Conservation (phyloP, 2,329 filamentous ascomycete species). For the Aaosphaeria arxii region DNA sequence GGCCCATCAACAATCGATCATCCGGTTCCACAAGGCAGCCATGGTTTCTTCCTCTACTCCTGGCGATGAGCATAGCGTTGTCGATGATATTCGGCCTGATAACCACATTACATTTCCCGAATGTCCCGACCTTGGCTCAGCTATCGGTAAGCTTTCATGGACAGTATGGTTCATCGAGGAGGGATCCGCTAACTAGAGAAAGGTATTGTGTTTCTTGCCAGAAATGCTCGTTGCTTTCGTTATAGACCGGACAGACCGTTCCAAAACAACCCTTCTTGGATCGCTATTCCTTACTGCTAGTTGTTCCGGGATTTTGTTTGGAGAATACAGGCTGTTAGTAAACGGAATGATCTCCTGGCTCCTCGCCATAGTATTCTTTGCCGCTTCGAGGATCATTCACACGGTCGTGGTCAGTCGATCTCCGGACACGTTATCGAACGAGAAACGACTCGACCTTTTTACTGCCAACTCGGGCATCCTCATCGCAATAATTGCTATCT, state of each 20-base stretch:
- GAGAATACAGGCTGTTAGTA: slow-evolving; percentile 25
- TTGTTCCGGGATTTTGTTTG: slow-evolving; percentile 15
- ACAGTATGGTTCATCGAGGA: too few species aligned
- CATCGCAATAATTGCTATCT: background rate
- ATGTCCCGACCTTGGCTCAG: slow-evolving; percentile 28
- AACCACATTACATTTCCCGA: slow-evolving; percentile 27
- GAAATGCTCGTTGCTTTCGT: slow-evolving; percentile 13
- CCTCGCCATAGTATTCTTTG: slow-evolving; percentile 17
- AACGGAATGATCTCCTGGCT: slow-evolving; percentile 18
- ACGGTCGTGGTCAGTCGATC: slow-evolving; percentile 7
- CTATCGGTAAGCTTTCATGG: slow-evolving; percentile 18
- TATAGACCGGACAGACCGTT: slow-evolving; percentile 1
- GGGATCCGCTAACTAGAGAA: background rate
- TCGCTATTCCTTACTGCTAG: slow-evolving; percentile 10
- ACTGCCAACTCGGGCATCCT: slow-evolving; percentile 6
- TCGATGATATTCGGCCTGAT: slow-evolving; percentile 23
- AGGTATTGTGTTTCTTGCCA: slow-evolving; percentile 15
- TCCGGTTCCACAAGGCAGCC: background rate
- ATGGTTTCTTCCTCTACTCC: background rate
- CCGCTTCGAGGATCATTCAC: slow-evolving; percentile 10
- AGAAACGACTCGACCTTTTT: slow-evolving; percentile 4
- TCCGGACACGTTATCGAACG: slow-evolving; percentile 2
- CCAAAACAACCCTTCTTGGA: slow-evolving; percentile 10
- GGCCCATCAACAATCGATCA: too few species aligned
- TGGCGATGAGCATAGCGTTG: slow-evolving; percentile 8